Conservation (phyloP, 768 basidiomycete species). For the Myochromella boudieri region DNA sequence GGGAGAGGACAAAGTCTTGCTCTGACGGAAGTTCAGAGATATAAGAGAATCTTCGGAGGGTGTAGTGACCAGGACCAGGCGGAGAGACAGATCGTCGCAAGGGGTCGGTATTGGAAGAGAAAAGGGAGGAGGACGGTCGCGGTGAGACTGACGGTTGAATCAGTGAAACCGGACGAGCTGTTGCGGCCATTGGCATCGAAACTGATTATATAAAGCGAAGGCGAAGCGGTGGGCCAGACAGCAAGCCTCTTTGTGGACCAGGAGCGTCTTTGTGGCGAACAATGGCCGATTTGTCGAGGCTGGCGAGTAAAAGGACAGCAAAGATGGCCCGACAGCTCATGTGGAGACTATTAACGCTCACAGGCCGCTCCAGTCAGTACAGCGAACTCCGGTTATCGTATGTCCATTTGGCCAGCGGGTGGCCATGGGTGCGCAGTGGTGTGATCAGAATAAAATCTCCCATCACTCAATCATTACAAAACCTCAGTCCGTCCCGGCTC, state of each 20-base stretch:
- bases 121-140: conserved; percentile 5
- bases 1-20: conserved; percentile 11
- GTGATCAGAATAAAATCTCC: conserved; percentile 3
- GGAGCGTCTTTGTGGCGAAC: conserved; percentile 9
- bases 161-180: conserved; percentile 12
- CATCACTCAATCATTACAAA: conserved; percentile 14
- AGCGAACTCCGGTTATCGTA: conserved; percentile 15
- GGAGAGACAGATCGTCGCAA: conserved; percentile 14
- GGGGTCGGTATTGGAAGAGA: conserved; percentile 15
- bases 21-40: conserved; percentile 22
- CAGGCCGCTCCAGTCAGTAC: conserved; percentile 2
- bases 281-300: conserved; percentile 1
- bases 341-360: conserved; percentile 5
- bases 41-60: conserved; percentile 37
- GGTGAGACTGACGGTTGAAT: conserved; percentile 13
- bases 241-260: conserved; percentile 1
- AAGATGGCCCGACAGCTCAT: conserved; percentile 2
- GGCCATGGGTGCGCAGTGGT: not conserved
- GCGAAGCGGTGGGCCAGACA: conserved; percentile 5
- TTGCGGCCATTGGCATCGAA: conserved; percentile 14
- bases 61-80: conserved; percentile 32
- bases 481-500: conserved; percentile 3
- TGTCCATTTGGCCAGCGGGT: conserved; percentile 13
- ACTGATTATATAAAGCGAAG: conserved; percentile 17
- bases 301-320: conserved; percentile 6